phyloP scores from a whole-genome alignment of 805 yeast genomes.

The Pichia thaimueangensis region DNA sequence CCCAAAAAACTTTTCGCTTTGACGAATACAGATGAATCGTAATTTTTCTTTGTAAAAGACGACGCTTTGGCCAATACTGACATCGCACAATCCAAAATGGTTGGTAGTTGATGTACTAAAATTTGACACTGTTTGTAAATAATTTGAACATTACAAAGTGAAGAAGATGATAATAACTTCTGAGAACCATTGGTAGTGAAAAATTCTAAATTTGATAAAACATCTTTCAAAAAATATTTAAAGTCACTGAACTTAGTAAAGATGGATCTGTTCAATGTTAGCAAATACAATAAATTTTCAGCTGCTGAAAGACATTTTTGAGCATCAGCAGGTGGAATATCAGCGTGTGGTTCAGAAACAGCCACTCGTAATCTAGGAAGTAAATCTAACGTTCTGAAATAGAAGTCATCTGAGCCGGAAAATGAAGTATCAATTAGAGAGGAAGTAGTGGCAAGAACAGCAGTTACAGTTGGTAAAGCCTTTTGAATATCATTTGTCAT shows the following conservation, averaged over 20 bases:
- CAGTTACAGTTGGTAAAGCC: conserved; percentile 55
- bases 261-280: conserved; percentile 50
- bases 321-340: conserved; percentile 67
- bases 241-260: conserved; percentile 29
- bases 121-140: conserved; percentile 1
- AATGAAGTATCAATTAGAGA: conserved; percentile 37
- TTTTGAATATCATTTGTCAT: conserved; percentile 61
- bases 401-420: conserved; percentile 42
- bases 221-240: conserved; percentile 8
- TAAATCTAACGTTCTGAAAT: conserved; percentile 67
- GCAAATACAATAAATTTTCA: conserved; percentile 59
- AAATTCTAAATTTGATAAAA: conserved; percentile 7
- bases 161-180: not conserved
- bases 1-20: conserved; percentile 25
- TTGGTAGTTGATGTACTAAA: conserved; percentile 31
- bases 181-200: conserved; percentile 2
- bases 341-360: conserved; percentile 55
- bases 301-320: conserved; percentile 70
- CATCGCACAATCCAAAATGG: conserved; percentile 31
- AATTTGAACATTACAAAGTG: not conserved
- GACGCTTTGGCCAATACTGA: conserved; percentile 14
- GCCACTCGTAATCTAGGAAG: conserved; percentile 72
- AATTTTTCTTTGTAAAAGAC: conserved; percentile 4
- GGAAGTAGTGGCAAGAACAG: conserved; percentile 49
- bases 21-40: conserved; percentile 14